Evolutionary conservation across 495 filamentous ascomycete species (phyloP), one percentile per base, ranked within the genome.

Genomic region (Mytilinidion resinicola): DNA sequence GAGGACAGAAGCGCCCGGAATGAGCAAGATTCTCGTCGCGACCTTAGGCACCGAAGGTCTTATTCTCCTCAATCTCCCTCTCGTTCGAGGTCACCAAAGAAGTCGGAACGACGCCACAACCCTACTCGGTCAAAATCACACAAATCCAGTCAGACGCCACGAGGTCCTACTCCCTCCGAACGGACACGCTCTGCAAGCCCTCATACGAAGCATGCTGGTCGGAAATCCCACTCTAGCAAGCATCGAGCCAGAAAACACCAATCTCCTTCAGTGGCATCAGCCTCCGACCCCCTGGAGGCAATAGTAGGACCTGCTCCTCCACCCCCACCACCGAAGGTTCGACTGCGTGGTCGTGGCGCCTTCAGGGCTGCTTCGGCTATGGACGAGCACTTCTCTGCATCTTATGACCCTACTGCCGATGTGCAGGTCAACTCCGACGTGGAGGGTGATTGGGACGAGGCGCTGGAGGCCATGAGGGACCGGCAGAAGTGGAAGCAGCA

Each of bases 251-350:
- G 12, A 15, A 14, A 37, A 50, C 33, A 11, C 47, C 55, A 19
- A 41, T 50, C 47, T 19, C 42, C 20, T 38, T 38, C 17, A 50
- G 56, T 56, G 58, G 4, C 44, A 69, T 60, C 63, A 15, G 85
- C 88, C 34, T 90, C 90, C 0, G 90, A 95, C 66, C 86, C 89
- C 2, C 71, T 91, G 1, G 85, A 91, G 56, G 83, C 85, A 4
- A 74, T 95, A 30, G 82, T 96, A 44, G 93, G 93, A 1, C 92
- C 92, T 10, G 77, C 79, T 1, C 87, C 86, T n/a, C 78, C 83
- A 4, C 73, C 78, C 4, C 68, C 73, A 9, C 55, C 78, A 3
- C 69, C 74, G 2, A 67, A 74, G 19, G 66, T 88, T 34, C 78
- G 75, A 21, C 75, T 80, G 37, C 86, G 91, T n/a, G 93, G 93